phyloP scores from a whole-genome alignment of 331 rosid genomes.

The Malus hybrid region DNA sequence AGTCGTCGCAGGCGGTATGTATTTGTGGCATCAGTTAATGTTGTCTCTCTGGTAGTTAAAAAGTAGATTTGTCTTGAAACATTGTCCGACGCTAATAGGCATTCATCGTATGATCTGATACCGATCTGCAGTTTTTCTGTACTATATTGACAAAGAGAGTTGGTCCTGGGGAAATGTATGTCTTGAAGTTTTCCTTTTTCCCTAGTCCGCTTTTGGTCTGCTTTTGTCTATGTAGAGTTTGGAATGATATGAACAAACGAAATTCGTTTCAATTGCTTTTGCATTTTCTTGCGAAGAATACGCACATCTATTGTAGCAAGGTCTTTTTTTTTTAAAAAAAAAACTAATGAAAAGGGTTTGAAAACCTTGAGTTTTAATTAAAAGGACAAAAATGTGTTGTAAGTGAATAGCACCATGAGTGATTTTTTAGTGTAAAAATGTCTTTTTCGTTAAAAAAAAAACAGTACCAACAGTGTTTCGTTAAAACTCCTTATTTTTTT shows the following conservation, averaged over 20 bases:
- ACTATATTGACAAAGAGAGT: not conserved
- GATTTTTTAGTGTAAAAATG: too few species aligned
- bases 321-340: too few species aligned
- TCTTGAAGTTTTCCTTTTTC: not conserved
- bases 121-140: slow-evolving; percentile 3
- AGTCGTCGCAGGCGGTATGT: not conserved
- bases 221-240: not conserved
- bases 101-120: not conserved
- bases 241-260: not conserved
- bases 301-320: too few species aligned
- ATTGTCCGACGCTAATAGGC: not conserved
- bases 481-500: too few species aligned
- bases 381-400: too few species aligned
- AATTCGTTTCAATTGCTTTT: not conserved
- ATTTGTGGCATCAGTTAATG: not conserved
- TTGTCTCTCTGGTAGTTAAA: not conserved
- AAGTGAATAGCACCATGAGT: too few species aligned
- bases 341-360: too few species aligned
- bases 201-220: not conserved
- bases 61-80: not conserved
- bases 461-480: too few species aligned
- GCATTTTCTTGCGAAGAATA: not conserved
- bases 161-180: not conserved
- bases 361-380: too few species aligned
- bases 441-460: too few species aligned